Evolutionary conservation across 2,329 filamentous ascomycete genomes (phyloP).

Genomic region (Cordyceps cicadae): DNA sequence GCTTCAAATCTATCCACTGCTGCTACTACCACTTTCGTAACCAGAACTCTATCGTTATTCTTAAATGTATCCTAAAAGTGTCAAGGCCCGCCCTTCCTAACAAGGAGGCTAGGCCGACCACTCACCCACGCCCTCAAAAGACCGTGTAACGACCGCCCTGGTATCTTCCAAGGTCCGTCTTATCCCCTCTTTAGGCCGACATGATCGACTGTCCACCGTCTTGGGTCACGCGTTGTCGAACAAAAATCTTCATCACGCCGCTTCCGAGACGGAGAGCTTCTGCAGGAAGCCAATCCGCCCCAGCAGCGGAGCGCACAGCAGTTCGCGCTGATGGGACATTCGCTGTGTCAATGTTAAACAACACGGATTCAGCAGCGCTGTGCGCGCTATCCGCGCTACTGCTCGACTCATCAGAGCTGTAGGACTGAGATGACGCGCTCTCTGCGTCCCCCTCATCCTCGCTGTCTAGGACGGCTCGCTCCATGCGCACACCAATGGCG

Average conservation of each 20-base stretch:
- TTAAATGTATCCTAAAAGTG: not conserved
- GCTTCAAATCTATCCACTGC: not conserved
- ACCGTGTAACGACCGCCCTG: too few species aligned
- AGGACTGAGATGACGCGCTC: not conserved
- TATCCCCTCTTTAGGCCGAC: slow-evolving; percentile 19
- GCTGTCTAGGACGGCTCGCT: not conserved
- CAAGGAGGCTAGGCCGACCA: not conserved
- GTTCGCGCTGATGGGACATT: not conserved
- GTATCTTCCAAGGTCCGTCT: too few species aligned
- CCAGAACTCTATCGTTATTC: not conserved
- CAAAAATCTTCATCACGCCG: slow-evolving; percentile 30
- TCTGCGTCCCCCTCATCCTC: not conserved
- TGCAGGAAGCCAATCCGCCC: not conserved
- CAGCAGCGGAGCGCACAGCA: not conserved
- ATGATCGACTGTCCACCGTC: slow-evolving; percentile 40
- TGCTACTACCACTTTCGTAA: not conserved
- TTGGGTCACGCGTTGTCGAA: slow-evolving; percentile 33
- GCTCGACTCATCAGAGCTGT: not conserved
- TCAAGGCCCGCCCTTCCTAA: not conserved
- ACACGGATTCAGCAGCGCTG: not conserved
- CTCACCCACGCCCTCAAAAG: not conserved
- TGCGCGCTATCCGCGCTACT: not conserved
- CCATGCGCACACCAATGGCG: slow-evolving; percentile 23
- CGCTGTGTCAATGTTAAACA: not conserved
- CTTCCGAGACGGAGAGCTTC: slow-evolving; percentile 24